Conservation (phyloP, 108 stramenopile species). For the Pseudonitzschia multiseries region DNA sequence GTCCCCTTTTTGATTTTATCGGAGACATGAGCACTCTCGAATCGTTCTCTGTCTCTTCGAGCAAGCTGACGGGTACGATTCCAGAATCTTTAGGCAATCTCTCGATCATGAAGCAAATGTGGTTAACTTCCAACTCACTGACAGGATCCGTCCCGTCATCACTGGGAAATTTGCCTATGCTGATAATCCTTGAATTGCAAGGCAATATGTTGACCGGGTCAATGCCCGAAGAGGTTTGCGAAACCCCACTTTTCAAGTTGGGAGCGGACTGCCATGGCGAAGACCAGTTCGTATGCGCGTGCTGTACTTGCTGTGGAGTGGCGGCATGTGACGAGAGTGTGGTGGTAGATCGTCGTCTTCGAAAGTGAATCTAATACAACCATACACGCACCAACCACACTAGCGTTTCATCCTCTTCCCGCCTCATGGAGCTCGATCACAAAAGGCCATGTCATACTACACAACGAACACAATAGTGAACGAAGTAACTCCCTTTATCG, state of each 20-base stretch:
- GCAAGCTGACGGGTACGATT: slow-evolving; percentile 11
- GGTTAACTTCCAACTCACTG: slow-evolving; percentile 25
- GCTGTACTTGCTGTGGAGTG: slow-evolving; percentile 31
- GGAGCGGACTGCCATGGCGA: slow-evolving; percentile 20
- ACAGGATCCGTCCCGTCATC: slow-evolving; percentile 24
- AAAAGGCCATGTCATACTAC: too few species aligned
- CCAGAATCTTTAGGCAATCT: not conserved
- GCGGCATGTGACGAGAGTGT: slow-evolving; percentile 2
- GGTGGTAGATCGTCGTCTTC: not conserved
- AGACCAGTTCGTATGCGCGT: slow-evolving; percentile 1
- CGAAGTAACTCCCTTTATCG: too few species aligned
- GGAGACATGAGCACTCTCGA: slow-evolving; percentile 5
- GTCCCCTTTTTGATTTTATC: slow-evolving; percentile 6
- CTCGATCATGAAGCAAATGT: slow-evolving; percentile 15
- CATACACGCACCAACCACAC: too few species aligned
- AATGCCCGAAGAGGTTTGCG: slow-evolving; percentile 32
- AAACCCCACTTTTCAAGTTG: not conserved
- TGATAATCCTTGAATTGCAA: slow-evolving; percentile 26
- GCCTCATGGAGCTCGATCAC: too few species aligned
- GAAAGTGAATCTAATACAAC: not conserved
- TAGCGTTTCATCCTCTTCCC: too few species aligned
- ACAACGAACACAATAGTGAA: too few species aligned
- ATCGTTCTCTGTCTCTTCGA: slow-evolving; percentile 16
- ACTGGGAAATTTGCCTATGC: not conserved
- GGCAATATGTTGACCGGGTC: slow-evolving; percentile 25